Conservation (phyloP, 2,329 filamentous ascomycete species). For the Ophiostoma quercus region DNA sequence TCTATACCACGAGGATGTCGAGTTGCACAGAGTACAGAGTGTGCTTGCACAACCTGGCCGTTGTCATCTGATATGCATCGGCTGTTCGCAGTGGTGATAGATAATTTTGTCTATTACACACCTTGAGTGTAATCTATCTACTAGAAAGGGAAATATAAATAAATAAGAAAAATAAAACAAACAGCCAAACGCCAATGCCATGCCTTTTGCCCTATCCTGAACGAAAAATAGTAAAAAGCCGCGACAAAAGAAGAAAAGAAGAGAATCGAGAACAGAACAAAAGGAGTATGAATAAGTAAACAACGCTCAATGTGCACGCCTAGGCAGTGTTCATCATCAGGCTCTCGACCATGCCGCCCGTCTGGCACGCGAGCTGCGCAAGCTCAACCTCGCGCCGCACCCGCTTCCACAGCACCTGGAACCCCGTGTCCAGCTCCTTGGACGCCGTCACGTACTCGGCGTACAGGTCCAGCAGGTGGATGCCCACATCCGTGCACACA, state of each 20-base stretch:
- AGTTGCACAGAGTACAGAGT: not conserved
- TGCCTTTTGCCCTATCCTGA: not conserved
- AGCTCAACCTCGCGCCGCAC: constrained; percentile 76
- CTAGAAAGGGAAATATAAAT: not conserved
- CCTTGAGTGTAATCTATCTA: not conserved
- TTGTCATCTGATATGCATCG: not conserved
- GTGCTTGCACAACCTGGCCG: not conserved
- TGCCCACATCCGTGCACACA: constrained; percentile 75
- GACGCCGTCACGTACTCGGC: constrained; percentile 71
- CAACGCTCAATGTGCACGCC: not conserved
- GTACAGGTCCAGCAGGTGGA: constrained; percentile 83
- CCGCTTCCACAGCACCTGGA: constrained; percentile 62
- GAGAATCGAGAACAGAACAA: not conserved
- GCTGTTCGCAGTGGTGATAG: not conserved
- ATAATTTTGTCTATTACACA: constrained; percentile 6
- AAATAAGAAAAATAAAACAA: not conserved
- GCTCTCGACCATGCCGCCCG: constrained; percentile 79
- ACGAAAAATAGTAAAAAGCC: constrained; percentile 10
- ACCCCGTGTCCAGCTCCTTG: constrained; percentile 63
- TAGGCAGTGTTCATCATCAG: constrained; percentile 46
- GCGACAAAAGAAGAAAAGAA: not conserved
- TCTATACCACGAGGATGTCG: not conserved
- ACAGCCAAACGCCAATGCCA: not conserved
- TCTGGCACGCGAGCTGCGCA: constrained; percentile 75
- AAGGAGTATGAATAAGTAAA: not conserved